phyloP scores from a whole-genome alignment of 176 grass and related monocot species.

The Phyllostachys edulis region DNA sequence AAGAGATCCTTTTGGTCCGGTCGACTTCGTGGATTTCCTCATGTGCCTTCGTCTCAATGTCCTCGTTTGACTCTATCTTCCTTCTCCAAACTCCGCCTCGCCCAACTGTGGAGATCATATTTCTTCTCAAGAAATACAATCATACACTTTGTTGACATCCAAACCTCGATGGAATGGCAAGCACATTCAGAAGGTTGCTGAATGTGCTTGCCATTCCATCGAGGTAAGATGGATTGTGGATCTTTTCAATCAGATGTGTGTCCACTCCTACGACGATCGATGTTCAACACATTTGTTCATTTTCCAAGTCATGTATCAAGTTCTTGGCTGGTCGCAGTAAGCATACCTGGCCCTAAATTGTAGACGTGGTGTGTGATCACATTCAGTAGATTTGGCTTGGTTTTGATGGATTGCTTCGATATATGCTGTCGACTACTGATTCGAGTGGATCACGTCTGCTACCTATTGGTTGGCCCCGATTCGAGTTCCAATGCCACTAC shows the following conservation, averaged over 20 bases:
- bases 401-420: slow-evolving; percentile 50
- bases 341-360: slow-evolving; percentile 76
- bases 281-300: neutral
- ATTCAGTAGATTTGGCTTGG: slow-evolving; percentile 60
- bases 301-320: too few species aligned
- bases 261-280: slow-evolving; percentile 49
- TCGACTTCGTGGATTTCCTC: too few species aligned
- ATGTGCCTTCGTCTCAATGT: too few species aligned
- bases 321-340: neutral
- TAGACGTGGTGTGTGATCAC: slow-evolving; percentile 92
- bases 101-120: too few species aligned
- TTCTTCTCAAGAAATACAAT: too few species aligned
- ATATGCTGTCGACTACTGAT: slow-evolving; percentile 34
- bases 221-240: slow-evolving; percentile 66
- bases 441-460: slow-evolving; percentile 62
- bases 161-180: too few species aligned
- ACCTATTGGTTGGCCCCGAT: too few species aligned
- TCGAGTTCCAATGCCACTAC: too few species aligned
- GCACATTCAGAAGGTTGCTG: slow-evolving; percentile 55
- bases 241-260: slow-evolving; percentile 64
- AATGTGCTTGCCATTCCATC: slow-evolving; percentile 56
- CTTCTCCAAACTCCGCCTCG: too few species aligned
- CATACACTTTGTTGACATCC: too few species aligned
- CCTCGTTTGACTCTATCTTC: too few species aligned
- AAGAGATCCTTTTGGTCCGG: too few species aligned